Evolutionary conservation across 2,329 filamentous ascomycete genomes (phyloP), one percentile per base, ranked within the genome.

Genomic region (Aureobasidium vineae): DNA sequence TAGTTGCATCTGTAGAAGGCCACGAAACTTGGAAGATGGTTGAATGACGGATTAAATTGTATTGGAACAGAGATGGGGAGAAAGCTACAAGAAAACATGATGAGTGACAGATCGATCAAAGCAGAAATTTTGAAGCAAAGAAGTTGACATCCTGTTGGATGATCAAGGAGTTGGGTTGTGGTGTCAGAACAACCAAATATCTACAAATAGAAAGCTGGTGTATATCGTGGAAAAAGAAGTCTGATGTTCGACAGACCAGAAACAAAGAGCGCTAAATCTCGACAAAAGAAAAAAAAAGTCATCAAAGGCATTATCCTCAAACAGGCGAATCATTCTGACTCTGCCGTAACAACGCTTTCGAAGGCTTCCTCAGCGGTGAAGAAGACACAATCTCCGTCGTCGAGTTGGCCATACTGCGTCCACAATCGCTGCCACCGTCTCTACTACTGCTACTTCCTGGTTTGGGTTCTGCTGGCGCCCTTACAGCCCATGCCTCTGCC

Each of bases 241-340:
- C 33, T 36, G 33, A 10, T 36, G 13, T 11, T 10, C 33, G 2
- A 36, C 33, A 36, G 33, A 36, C 33, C 33, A 36, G 33, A 36
- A 36, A 13, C 13, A 1, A 36, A 19, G 10, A 10, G 7, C 19
- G 23, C 21, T 43, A 40, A 57, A 19, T 57, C 19, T 43, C 8
- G 36, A 57, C 36, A 41, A 38, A 52, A 11, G 36, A 21, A 41
- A 40, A 8, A 40, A 43, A 5, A 15, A 16, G 10, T 21, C 43
- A 45, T 45, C 4, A 45, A 41, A 10, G 16, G 16, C 33, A 43
- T 7, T 28, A 19, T 11, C 16, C 2, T 63, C 45, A 63, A 3
- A 63, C 59, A 38, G 59, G 28, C 7, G 45, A 63, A 15, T 50
- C 59, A 13, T 60, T 16, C 40, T 61, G 57, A 43, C 57, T 63